These are phyloP conservation scores for Schizonepeta tenuifolia DNA, from an alignment of 257 asterid genomes.

Conservation along the genomic window DNA sequence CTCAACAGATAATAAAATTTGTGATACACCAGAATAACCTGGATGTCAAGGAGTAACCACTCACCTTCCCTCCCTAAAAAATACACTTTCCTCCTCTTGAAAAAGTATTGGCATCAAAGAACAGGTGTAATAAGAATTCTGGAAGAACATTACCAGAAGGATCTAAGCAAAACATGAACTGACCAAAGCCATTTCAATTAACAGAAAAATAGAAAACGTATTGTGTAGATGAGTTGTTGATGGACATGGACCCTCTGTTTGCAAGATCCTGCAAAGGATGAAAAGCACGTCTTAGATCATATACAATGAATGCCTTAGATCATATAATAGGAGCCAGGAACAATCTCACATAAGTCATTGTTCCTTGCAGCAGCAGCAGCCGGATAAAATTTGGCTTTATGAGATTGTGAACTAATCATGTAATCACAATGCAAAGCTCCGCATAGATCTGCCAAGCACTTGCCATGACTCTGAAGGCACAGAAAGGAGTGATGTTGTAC, in stretches of 20 bases:
- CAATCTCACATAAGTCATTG: conserved; percentile 85
- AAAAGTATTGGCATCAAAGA: conserved; percentile 91
- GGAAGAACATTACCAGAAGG: conserved; percentile 38
- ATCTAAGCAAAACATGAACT: conserved; percentile 24
- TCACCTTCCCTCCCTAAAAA: conserved; percentile 83
- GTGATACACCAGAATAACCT: neutral
- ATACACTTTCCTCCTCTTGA: conserved; percentile 67
- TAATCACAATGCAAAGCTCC: conserved; percentile 95
- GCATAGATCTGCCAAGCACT: conserved; percentile 92
- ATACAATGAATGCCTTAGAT: conserved; percentile 4
- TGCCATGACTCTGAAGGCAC: conserved; percentile 65
- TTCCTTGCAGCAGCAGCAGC: conserved; percentile 83
- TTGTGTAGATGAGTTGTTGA: conserved; percentile 82
- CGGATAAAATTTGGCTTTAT: conserved; percentile 83
- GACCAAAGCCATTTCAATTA: conserved; percentile 8
- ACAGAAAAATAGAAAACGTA: conserved; percentile 34
- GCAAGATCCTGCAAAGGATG: conserved; percentile 68
- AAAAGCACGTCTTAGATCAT: neutral
- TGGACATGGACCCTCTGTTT: conserved; percentile 51
- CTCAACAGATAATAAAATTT: neutral
- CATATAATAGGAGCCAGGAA: conserved; percentile 22
- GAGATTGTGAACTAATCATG: conserved; percentile 52
- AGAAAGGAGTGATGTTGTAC: conserved; percentile 20
- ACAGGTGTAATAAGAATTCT: conserved; percentile 87
- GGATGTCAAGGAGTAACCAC: conserved; percentile 25